Base-by-base conservation (phyloP, 2,329 filamentous ascomycete species). In the Neonectria magnoliae region DNA sequence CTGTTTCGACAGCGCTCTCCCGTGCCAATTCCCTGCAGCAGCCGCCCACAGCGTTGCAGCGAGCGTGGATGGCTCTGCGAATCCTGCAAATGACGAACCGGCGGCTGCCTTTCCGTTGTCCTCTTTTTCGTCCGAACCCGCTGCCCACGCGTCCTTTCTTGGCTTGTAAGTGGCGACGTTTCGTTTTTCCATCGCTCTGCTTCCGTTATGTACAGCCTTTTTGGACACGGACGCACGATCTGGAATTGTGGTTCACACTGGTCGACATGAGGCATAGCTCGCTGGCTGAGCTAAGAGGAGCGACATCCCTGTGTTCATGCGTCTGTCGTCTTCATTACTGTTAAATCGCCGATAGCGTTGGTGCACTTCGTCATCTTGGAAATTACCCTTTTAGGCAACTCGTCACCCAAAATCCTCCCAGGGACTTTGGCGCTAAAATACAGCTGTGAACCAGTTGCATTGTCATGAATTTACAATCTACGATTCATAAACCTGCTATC, bases 11-110 rank as follows among this genome's bases (percentile, higher is more conserved):
- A 13, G 11, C 18, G 4, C n/a, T 33, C 18, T 31, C 20, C 3
- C 29, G 27, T 50, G 47, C 47, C 10, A 33, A 51, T 33, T 51
- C 31, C 48, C 48, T 51, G 48, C 27, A 51, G 48, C 29, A 51
- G 27, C 48, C 47, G 47, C 47, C 27, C 47, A 38, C 29, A 10
- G 27, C 25, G 29, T 31, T 16, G 27, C 25, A 29, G 10, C 16
- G n/a, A 31, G 31, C 27, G n/a, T 25, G 25, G 25, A 25, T 25
- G 25, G 22, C 25, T 36, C 33, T 6, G 33, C n/a, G 36, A 14
- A 14, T 38, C 36, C 36, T 38, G 5, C 16, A 18, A 42, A 20
- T 42, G 38, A 42, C n/a, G 8, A 42, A 18, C 16, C 7, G 16
- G 38, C 38, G 16, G n/a, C n/a, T 20, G 8, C 38, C 38, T 20